Evolutionary conservation across 305 asterid genomes (phyloP).

Genomic region (Caryopteris hybrid): DNA sequence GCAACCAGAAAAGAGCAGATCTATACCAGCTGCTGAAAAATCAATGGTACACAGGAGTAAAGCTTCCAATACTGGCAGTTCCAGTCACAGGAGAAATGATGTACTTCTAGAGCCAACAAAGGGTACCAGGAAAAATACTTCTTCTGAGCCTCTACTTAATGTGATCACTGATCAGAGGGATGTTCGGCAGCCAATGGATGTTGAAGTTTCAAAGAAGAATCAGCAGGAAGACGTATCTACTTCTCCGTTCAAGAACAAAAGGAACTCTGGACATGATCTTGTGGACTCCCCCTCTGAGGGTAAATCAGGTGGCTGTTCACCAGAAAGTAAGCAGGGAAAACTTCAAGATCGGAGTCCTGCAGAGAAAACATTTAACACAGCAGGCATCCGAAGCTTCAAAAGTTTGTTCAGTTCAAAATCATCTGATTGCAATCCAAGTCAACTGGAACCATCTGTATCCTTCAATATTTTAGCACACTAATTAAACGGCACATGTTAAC

Average conservation of each 20-base stretch:
- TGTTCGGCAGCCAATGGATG: slow-evolving; percentile 27
- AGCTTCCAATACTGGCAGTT: slow-evolving; percentile 29
- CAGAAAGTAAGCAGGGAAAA: slow-evolving; percentile 30
- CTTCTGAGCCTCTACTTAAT: slow-evolving; percentile 26
- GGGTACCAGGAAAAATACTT: slow-evolving; percentile 29
- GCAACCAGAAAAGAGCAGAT: slow-evolving; percentile 32
- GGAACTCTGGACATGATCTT: slow-evolving; percentile 27
- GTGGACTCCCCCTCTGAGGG: slow-evolving; percentile 32
- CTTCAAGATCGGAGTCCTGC: slow-evolving; percentile 36
- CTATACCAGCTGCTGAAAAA: slow-evolving; percentile 32
- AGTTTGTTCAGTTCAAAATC: slow-evolving; percentile 37
- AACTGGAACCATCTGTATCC: slow-evolving; percentile 57
- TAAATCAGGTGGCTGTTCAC: slow-evolving; percentile 35
- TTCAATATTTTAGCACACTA: slow-evolving; percentile 17
- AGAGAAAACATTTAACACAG: slow-evolving; percentile 23
- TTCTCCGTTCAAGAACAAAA: slow-evolving; percentile 36
- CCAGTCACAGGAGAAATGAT: slow-evolving; percentile 32
- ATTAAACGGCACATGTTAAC: slow-evolving; percentile 17
- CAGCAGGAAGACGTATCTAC: slow-evolving; percentile 30
- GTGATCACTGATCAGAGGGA: slow-evolving; percentile 33
- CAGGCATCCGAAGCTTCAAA: slow-evolving; percentile 48
- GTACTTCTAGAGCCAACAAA: slow-evolving; percentile 32
- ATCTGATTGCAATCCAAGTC: slow-evolving; percentile 35
- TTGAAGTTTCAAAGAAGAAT: slow-evolving; percentile 34
- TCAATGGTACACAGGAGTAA: slow-evolving; percentile 25